A percentile compares a stretch with the other conserved stretches of the same genome.
Evolutionary conservation across 306 rosid genomes (phyloP).

Genomic region (Casuarina equisetifolia): DNA sequence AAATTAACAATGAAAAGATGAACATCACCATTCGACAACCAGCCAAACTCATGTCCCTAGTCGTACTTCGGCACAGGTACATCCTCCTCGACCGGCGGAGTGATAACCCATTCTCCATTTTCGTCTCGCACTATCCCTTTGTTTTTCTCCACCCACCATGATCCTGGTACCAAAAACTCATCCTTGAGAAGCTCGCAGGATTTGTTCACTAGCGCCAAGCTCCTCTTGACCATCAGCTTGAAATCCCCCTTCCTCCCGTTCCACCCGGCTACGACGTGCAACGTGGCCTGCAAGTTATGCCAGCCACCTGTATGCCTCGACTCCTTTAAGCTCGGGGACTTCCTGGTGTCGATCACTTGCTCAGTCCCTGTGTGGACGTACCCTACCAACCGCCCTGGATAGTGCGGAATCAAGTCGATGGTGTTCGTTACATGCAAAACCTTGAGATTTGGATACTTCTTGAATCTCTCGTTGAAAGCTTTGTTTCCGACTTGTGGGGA

Average conservation of each 20-base stretch:
- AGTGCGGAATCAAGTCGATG: slow-evolving; percentile 43
- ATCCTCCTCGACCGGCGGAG: slow-evolving; percentile 50
- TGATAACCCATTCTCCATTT: slow-evolving; percentile 60
- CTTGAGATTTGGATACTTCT: slow-evolving; percentile 29
- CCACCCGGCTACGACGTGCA: slow-evolving; percentile 83
- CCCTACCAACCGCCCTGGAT: slow-evolving; percentile 45
- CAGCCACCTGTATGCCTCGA: slow-evolving; percentile 52
- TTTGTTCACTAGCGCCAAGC: slow-evolving; percentile 68
- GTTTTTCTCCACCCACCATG: slow-evolving; percentile 79
- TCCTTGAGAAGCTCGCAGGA: slow-evolving; percentile 45
- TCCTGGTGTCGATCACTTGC: slow-evolving; percentile 48
- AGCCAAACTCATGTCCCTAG: background rate
- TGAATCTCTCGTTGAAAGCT: slow-evolving; percentile 38
- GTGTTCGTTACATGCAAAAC: slow-evolving; percentile 51
- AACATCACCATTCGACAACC: background rate
- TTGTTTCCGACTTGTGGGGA: slow-evolving; percentile 46
- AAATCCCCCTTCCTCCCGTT: slow-evolving; percentile 45
- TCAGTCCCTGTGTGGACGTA: slow-evolving; percentile 43
- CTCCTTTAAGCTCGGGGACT: slow-evolving; percentile 52
- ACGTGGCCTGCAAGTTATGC: slow-evolving; percentile 73
- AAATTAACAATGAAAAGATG: too few relatives aligned
- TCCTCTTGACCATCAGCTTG: slow-evolving; percentile 62
- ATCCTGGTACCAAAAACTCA: slow-evolving; percentile 41
- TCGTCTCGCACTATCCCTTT: slow-evolving; percentile 52
- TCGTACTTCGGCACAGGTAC: slow-evolving; percentile 51